Evolutionary conservation across 495 filamentous ascomycete species (phyloP), one percentile per base, ranked within the genome.

Genomic region (Talaromyces borbonicus): DNA sequence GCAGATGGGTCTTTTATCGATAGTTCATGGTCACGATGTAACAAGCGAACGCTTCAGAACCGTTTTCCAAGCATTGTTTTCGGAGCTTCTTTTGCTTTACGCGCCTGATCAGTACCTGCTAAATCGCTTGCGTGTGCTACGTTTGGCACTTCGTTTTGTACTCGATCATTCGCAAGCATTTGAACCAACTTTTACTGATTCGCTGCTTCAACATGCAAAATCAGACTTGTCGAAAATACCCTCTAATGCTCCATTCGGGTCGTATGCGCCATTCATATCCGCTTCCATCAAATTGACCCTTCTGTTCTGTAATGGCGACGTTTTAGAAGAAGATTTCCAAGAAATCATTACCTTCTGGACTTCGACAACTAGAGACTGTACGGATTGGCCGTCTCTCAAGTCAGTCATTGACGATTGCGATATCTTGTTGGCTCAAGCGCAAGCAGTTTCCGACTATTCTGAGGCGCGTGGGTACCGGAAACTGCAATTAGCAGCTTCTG

Each of bases 401-500:
- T 55, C 58, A 8, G 60, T 61, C n/a, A 57, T 94, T 27, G 79
- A 85, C 43, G 78, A 88, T 50, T 55, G 75, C 4, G 63, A 73
- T 4, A 70, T 73, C 16, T 77, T 80, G 43, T 48, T 84, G 8
- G 53, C 68, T 27, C 80, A 87, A 46, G 67, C 94, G 8, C 73
- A 79, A 47, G 72, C 78, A 2, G 55, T 89, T n/a, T 74, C 78
- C 15, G 84, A 95, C 45, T 93, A 85, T 52, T 71, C 87, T 1
- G 81, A 82, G 26, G 82, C 90, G 55, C 83, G 84, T 47, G 88
- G 87, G 2, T 62, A 77, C 8, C 74, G 69, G 49, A 66, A 70
- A 47, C 58, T 80, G 7, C 65, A 71, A 24, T 54, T 84, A 14
- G 61, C 68, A 1, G 51, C 65, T 1, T 52, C 66, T 7, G 65